Base-by-base conservation (phyloP, 2,329 filamentous ascomycete genomes). In the Trichophyton mentagrophytes region DNA sequence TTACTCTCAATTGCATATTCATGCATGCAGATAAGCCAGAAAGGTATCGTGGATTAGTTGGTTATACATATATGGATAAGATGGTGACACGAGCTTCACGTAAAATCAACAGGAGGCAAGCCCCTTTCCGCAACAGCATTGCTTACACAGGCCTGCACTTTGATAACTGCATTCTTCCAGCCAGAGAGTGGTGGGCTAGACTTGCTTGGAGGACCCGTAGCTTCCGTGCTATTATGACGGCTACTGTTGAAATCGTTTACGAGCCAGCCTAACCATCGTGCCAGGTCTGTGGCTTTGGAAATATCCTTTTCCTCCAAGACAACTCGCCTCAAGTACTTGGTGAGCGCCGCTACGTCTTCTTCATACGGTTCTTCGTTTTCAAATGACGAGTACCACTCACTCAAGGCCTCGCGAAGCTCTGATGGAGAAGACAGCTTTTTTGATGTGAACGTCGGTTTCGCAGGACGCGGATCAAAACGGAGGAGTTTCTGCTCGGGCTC, bases 241-340 rank as follows among this genome's bases (percentile, higher is more conserved):
- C 15, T 11, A 25, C 40, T 42, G 13, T 30, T 42, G 61, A 70
- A 62, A 61, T 74, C 69, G 60, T 70, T 68, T 59, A 77, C 64
- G 13, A 78, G 64, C 72, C 76, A 74, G 58, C 68, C 66, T 62
- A 78, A 62, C 89, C 89, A 95, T 65, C 79, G 83, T 11, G 87
- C 80, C 17, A 93, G 73, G 11, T 82, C 81, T 1, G 83, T 79
- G 0, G 83, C 88, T 73, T 95, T 96, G 3, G 81, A 80, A 74
- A 93, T 79, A 70, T 96, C 86, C 61, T 81, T 78, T 72, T 97
- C 93, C 61, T 92, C 85, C 0, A 75, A 63, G 0, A 96, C 80
- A 0, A 97, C 89, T 27, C 80, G 81, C 3, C 71, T 77, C 33
- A 97, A 72, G 71, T 95, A 97, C 68, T 78, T 81, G 60, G 80